A percentile compares a stretch with the other conserved stretches of the same genome.
Conservation (phyloP, 768 basidiomycete genomes). For the Rhodotorula babjevae region DNA sequence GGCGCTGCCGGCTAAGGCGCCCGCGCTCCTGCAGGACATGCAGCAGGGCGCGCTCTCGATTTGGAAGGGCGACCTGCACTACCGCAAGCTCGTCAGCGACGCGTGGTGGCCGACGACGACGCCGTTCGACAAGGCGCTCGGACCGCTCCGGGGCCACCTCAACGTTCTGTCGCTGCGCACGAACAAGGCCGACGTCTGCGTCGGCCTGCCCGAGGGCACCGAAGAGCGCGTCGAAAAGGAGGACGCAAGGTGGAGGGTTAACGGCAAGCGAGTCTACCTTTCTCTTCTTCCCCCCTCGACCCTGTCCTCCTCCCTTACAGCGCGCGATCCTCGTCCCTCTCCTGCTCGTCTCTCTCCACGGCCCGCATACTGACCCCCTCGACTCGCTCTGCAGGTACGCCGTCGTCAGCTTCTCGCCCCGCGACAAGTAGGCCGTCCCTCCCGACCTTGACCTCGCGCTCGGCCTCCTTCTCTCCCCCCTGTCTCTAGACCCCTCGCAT, state of each 20-base stretch:
- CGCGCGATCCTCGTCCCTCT: conserved; percentile 3
- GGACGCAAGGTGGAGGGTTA: conserved; percentile 69
- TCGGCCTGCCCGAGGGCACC: conserved; percentile 66
- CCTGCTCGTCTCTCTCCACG: neutral
- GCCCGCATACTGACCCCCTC: neutral
- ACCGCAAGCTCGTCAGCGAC: conserved; percentile 73
- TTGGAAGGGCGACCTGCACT: conserved; percentile 71
- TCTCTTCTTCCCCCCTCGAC: neutral
- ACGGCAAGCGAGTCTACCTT: conserved; percentile 59
- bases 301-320: conserved; percentile 15
- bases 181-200: conserved; percentile 91
- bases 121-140: conserved; percentile 66
- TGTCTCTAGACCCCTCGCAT: conserved; percentile 35
- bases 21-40: conserved; percentile 55
- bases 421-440: neutral
- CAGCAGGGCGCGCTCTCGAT: conserved; percentile 64
- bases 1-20: conserved; percentile 43
- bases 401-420: conserved; percentile 10
- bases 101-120: conserved; percentile 79
- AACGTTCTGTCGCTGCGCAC: conserved; percentile 80
- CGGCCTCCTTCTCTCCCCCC: too few relatives aligned
- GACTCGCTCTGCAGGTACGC: neutral
- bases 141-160: conserved; percentile 72
- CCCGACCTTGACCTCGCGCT: too few relatives aligned
- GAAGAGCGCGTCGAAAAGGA: conserved; percentile 59